Conservation (phyloP, 257 asterid genomes). For the Solanum clarkiae region DNA sequence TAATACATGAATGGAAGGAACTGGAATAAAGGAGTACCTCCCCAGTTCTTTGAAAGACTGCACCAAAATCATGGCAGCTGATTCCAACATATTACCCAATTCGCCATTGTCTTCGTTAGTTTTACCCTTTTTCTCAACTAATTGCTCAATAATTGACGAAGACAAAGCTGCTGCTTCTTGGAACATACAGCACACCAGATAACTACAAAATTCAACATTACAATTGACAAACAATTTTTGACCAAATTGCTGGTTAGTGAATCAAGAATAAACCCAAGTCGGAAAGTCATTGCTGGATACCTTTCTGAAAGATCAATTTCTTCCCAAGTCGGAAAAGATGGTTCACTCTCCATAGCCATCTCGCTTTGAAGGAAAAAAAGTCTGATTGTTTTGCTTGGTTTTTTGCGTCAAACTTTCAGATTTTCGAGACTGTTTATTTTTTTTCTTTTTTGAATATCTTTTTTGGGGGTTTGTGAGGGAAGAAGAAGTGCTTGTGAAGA, state of each 20-base stretch:
- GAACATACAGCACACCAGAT: conserved; percentile 57
- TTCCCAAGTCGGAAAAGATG: conserved; percentile 29
- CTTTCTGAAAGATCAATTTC: conserved; percentile 52
- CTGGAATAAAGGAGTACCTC: conserved; percentile 27
- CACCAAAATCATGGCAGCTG: conserved; percentile 84
- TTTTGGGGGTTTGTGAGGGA: neutral
- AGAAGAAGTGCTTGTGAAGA: conserved; percentile 29
- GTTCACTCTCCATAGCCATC: neutral
- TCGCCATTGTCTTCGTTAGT: conserved; percentile 16
- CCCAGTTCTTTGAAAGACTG: conserved; percentile 56
- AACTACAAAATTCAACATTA: conserved; percentile 28
- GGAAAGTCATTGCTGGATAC: conserved; percentile 3
- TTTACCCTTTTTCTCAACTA: conserved; percentile 13
- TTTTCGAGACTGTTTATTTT: neutral
- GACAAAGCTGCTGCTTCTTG: conserved; percentile 57
- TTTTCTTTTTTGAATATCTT: neutral
- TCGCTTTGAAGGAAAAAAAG: neutral
- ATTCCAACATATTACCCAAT: conserved; percentile 53
- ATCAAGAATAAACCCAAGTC: neutral
- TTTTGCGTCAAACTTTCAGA: conserved; percentile 28
- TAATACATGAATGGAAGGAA: neutral
- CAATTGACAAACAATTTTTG: neutral
- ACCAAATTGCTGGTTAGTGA: neutral
- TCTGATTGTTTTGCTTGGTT: conserved; percentile 30
- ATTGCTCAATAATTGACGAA: conserved; percentile 34